Percentiles rank a stretch among this genome's conserved stretches.
phyloP scores from a whole-genome alignment of 495 filamentous ascomycete species.

The Neurospora pannonica region DNA sequence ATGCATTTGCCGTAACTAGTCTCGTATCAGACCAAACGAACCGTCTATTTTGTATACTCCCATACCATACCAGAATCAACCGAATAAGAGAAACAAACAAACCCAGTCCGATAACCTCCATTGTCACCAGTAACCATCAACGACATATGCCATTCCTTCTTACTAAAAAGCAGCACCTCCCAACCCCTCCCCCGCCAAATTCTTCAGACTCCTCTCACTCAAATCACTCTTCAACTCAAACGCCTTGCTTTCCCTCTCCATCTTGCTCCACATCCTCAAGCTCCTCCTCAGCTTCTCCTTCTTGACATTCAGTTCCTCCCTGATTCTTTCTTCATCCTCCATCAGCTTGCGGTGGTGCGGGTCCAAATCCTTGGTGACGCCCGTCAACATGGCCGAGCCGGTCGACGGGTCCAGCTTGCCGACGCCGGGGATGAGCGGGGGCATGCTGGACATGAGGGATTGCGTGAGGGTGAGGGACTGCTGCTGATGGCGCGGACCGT shows the following conservation, averaged over 20 bases:
- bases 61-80: no score
- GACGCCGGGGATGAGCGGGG: slow-evolving; percentile 28
- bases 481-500: slow-evolving; percentile 5
- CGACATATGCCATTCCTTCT: no score
- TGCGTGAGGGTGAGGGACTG: slow-evolving; percentile 25
- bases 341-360: slow-evolving; percentile 26
- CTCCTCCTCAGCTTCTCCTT: slow-evolving; percentile 36
- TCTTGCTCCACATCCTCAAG: slow-evolving; percentile 30
- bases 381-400: slow-evolving; percentile 17
- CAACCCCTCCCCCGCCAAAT: slow-evolving; percentile 33
- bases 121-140: no score
- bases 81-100: background rate
- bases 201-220: slow-evolving; percentile 34
- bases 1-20: background rate
- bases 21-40: background rate
- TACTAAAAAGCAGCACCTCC: slow-evolving; percentile 33
- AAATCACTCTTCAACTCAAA: slow-evolving; percentile 36
- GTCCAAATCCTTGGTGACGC: slow-evolving; percentile 31
- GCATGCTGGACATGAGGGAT: slow-evolving; percentile 29
- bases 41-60: background rate
- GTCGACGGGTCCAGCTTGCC: slow-evolving; percentile 31
- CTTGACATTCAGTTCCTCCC: slow-evolving; percentile 34
- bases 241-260: slow-evolving; percentile 35
- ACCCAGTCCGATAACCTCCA: background rate
- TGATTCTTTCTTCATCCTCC: slow-evolving; percentile 38